Evolutionary conservation across 2,329 filamentous ascomycete species (phyloP).

Genomic region (Chalaropsis thielavioides): DNA sequence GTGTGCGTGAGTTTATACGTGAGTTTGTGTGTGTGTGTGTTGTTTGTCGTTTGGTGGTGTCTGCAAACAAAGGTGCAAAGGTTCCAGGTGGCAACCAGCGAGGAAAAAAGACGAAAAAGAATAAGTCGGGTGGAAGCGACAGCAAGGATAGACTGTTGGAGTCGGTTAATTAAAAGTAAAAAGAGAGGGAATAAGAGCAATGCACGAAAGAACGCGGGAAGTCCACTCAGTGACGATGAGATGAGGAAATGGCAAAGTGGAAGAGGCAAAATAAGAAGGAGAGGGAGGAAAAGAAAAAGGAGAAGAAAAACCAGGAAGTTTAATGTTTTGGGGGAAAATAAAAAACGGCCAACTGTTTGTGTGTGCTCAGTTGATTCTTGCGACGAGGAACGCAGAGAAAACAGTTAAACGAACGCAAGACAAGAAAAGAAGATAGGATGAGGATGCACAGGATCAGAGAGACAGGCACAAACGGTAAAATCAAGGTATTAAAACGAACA

Average conservation of each 20-base stretch:
- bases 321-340: neutral
- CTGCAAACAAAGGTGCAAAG: neutral
- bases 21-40: neutral
- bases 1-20: too few relatives aligned
- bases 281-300: neutral
- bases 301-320: neutral
- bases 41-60: neutral
- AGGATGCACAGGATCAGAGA: neutral
- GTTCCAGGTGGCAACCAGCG: neutral
- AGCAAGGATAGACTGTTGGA: neutral
- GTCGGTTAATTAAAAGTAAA: neutral
- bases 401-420: constrained; percentile 2
- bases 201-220: neutral
- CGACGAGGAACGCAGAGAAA: neutral
- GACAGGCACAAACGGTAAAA: neutral
- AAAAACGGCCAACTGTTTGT: neutral
- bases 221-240: neutral
- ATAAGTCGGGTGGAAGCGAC: neutral
- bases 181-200: neutral
- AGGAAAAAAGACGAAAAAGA: neutral
- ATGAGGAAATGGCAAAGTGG: neutral
- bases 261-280: neutral
- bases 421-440: neutral
- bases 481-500: neutral
- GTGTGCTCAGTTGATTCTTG: neutral